Evolutionary conservation across 345 rosid genomes (phyloP), one percentile per base, ranked within the genome.

Genomic region (Passiflora organensis): DNA sequence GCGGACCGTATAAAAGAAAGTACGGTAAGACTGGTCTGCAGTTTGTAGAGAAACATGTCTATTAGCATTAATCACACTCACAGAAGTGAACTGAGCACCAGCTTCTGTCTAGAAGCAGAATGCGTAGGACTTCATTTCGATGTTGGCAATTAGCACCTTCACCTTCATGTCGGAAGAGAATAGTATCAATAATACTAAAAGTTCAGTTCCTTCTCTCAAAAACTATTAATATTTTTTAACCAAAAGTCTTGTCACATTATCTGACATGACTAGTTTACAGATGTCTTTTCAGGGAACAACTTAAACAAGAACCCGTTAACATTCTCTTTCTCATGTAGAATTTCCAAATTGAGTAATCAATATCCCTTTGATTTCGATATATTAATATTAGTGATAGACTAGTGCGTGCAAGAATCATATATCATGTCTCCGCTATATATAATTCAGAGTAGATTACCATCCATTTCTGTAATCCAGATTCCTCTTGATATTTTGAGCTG

Each of bases 351-450:
- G 1, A 20, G 56, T 14, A 11, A 43, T 23, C 48, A 22, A 51
- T 43, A 18, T 55, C 21, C 39, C n/a, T 18, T 19, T 4, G 37
- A 39, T 46, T 50, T 47, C 37, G 48, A 5, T 45, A 37, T 10
- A n/a, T 44, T 23, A 45, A 66, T n/a, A 53, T 53, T 5, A n/a
- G 48, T 48, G 37, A 24, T 55, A 43, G 43, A 55, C 58, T 20
- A 47, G n/a, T 17, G 68, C 68, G 81, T 80, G 85, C 69, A 59
- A 58, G 59, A 71, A 79, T 87, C 79, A 83, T 79, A 42, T 53
- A 45, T 55, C 13, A 21, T 39, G 50, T 39, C 54, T 54, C 4
- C 37, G 8, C 49, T 48, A n/a, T 25, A 14, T 19, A 39, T 55
- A 32, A 66, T 41, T 64, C 59, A 59, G 48, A 60, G 36, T 45